Conservation (phyloP, 208 protist genomes). For the Crithidia bombi region DNA sequence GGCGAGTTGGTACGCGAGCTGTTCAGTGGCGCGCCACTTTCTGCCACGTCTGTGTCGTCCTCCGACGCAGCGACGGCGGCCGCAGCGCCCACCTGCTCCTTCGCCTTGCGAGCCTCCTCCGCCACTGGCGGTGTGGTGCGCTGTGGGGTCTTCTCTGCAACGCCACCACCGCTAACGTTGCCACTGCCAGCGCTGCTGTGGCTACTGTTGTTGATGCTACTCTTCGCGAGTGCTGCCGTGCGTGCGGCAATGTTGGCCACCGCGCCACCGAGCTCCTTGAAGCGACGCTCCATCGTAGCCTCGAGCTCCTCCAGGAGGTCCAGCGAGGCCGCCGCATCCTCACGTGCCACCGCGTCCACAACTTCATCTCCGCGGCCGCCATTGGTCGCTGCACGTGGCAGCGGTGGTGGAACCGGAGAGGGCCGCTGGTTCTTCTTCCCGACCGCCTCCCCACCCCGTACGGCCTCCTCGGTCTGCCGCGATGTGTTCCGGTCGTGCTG, state of each 20-base stretch:
- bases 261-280: slow-evolving; percentile 61
- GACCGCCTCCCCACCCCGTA: neutral
- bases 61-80: neutral
- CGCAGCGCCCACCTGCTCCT: too few relatives aligned
- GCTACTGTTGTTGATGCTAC: slow-evolving; percentile 1
- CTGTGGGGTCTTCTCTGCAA: slow-evolving; percentile 2
- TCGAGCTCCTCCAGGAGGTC: slow-evolving; percentile 73
- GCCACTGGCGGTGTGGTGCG: neutral
- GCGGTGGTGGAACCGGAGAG: slow-evolving; percentile 1
- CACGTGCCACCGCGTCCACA: slow-evolving; percentile 75
- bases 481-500: neutral
- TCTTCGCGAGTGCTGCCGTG: slow-evolving; percentile 18
- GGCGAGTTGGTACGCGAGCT: slow-evolving; percentile 1
- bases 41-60: neutral
- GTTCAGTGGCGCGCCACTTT: neutral
- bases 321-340: slow-evolving; percentile 73
- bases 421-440: neutral
- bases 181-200: neutral
- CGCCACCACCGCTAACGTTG: neutral
- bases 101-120: neutral
- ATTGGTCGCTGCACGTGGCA: neutral
- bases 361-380: slow-evolving; percentile 4
- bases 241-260: slow-evolving; percentile 51
- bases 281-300: slow-evolving; percentile 58
- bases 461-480: neutral